Conservation (phyloP, 179 eudicot genomes). For the Pouteria campechiana region DNA sequence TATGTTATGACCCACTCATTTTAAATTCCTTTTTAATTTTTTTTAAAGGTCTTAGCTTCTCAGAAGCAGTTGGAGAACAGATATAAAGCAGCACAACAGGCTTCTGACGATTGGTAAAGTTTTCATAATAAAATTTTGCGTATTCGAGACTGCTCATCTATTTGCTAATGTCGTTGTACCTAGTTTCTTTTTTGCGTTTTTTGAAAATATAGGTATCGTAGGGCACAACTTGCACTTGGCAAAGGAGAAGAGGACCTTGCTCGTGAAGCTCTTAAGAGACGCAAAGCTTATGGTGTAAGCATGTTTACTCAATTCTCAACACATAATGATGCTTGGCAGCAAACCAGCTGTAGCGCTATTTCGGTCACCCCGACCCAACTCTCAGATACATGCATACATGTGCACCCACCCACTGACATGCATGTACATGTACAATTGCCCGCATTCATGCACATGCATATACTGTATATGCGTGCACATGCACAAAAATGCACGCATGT, state of each 20-base stretch:
- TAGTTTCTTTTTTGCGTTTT: background rate
- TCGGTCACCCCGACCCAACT: no score
- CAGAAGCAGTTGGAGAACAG: slow-evolving; percentile 92
- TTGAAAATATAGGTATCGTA: slow-evolving; percentile 57
- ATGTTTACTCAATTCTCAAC: no score
- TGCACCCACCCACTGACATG: no score
- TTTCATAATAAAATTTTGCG: background rate
- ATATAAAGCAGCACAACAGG: slow-evolving; percentile 72
- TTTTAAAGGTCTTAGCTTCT: slow-evolving; percentile 85
- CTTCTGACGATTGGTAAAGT: slow-evolving; percentile 92
- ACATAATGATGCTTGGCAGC: no score
- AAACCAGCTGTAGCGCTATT: no score
- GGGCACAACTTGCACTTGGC: slow-evolving; percentile 89
- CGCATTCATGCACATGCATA: no score
- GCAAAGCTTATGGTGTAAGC: slow-evolving; percentile 89
- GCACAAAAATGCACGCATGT: no score
- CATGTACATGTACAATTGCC: no score
- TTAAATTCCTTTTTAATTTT: slow-evolving; percentile 1
- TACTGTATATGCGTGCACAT: no score
- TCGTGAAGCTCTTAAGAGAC: slow-evolving; percentile 96
- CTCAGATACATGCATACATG: no score
- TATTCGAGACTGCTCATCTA: background rate
- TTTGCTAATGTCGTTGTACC: background rate
- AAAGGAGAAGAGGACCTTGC: slow-evolving; percentile 99
- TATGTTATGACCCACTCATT: background rate